Evolutionary conservation across 164 flowering plant species (phyloP).

Genomic region (Aristolochia californica): DNA sequence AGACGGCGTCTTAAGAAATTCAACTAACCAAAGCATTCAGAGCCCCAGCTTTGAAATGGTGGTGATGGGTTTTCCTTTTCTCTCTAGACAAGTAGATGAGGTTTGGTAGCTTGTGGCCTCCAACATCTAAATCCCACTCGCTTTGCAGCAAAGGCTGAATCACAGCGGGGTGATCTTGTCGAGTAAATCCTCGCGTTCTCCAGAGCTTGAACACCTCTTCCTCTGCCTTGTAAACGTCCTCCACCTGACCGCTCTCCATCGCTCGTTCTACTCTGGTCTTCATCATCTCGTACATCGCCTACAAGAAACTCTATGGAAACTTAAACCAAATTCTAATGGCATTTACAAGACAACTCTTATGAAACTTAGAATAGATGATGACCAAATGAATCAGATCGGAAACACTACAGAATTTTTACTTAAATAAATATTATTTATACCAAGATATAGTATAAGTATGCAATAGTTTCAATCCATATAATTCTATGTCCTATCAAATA

Average conservation of each 20-base stretch:
- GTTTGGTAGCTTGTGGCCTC: conserved; percentile 48
- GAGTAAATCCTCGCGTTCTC: conserved; percentile 20
- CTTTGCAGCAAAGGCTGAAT: conserved; percentile 45
- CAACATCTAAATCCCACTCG: conserved; percentile 32
- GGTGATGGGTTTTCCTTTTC: conserved; percentile 41
- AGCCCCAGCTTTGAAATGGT: conserved; percentile 89
- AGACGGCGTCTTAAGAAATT: too few species aligned
- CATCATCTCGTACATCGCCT: conserved; percentile 29
- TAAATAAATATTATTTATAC: too few species aligned
- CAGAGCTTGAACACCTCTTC: conserved; percentile 20
- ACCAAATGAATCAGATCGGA: too few species aligned
- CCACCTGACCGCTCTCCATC: conserved; percentile 15
- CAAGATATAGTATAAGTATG: too few species aligned
- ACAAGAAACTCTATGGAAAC: conserved; percentile 1
- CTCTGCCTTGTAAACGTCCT: conserved; percentile 13
- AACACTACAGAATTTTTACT: too few species aligned
- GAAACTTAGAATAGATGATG: too few species aligned
- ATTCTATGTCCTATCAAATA: too few species aligned
- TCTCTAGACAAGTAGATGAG: conserved; percentile 65
- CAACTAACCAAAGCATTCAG: conserved; percentile 61
- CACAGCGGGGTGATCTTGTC: conserved; percentile 30
- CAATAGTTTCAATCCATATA: too few species aligned
- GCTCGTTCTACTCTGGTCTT: conserved; percentile 22
- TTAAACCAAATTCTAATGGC: too few species aligned
- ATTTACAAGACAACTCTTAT: too few species aligned